These are phyloP conservation scores for Trichoderma erinaceum DNA, from an alignment of 495 filamentous ascomycete species.

Conservation along the genomic window DNA sequence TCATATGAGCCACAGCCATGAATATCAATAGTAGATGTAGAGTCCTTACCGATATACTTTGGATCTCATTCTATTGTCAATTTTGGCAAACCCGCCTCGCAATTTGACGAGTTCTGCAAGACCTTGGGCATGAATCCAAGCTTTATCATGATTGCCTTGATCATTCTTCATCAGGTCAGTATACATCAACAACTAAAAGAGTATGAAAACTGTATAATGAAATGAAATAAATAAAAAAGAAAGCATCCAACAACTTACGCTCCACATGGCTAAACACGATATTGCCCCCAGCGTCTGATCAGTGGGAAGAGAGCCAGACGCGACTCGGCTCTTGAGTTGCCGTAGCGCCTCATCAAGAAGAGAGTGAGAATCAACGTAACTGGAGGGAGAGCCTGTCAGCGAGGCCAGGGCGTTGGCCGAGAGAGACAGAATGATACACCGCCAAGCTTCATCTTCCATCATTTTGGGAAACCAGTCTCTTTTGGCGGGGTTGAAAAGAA, in stretches of 20 bases:
- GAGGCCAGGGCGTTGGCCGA: background rate
- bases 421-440: conserved; percentile 5
- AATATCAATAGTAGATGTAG: background rate
- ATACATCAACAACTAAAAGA: background rate
- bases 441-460: conserved; percentile 8
- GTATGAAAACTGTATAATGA: background rate
- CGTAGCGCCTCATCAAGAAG: conserved; percentile 4
- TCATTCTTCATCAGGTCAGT: background rate
- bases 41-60: background rate
- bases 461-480: conserved; percentile 9
- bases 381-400: background rate
- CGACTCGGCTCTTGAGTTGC: background rate
- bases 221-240: background rate
- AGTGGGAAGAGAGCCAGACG: background rate
- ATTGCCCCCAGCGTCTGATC: conserved; percentile 2
- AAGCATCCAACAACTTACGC: background rate
- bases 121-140: background rate
- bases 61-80: background rate
- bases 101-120: conserved; percentile 2
- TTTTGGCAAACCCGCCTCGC: background rate
- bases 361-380: background rate
- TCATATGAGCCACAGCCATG: background rate
- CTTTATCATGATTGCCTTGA: background rate
- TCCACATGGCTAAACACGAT: conserved; percentile 3
- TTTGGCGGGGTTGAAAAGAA: conserved; percentile 10